A percentile compares a stretch with the other conserved stretches of the same genome.
Evolutionary conservation across 2,329 filamentous ascomycete genomes (phyloP).

Genomic region (Aspergillus nomiae): DNA sequence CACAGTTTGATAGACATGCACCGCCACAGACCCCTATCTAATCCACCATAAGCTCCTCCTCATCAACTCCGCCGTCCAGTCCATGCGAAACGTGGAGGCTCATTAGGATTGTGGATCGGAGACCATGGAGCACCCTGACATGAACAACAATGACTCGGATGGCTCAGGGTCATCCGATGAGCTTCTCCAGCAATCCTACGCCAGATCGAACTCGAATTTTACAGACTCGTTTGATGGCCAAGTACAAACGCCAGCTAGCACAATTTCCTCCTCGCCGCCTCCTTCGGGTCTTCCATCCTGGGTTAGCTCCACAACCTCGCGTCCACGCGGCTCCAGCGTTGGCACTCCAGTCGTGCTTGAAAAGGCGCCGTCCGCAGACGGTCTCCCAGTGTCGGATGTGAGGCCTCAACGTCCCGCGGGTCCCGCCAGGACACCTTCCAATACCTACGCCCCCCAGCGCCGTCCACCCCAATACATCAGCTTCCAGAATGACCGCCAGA

Average conservation of each 20-base stretch:
- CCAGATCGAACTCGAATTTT: conserved; percentile 35
- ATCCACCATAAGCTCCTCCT: conserved; percentile 18
- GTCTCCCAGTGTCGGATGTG: conserved; percentile 28
- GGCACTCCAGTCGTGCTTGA: conserved; percentile 47
- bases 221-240: conserved; percentile 34
- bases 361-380: conserved; percentile 31
- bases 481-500: conserved; percentile 52
- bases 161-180: conserved; percentile 47
- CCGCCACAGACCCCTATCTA: conserved; percentile 32
- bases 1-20: conserved; percentile 17
- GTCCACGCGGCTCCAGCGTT: conserved; percentile 47
- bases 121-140: conserved; percentile 47
- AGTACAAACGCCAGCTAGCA: conserved; percentile 32
- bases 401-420: conserved; percentile 68
- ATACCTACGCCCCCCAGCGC: conserved; percentile 70
- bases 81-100: conserved; percentile 22
- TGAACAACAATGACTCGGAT: conserved; percentile 43
- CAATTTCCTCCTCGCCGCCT: conserved; percentile 37
- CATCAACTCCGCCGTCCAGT: conserved; percentile 14
- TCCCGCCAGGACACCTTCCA: conserved; percentile 73
- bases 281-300: conserved; percentile 35
- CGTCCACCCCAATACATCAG: conserved; percentile 55
- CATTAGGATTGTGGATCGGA: conserved; percentile 25
- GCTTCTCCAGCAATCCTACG: conserved; percentile 37
- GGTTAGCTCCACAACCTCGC: conserved; percentile 37